Percentiles rank a stretch among this genome's conserved stretches.
phyloP scores from a whole-genome alignment of 139 green algal species.

The Coelastrella sp. region DNA sequence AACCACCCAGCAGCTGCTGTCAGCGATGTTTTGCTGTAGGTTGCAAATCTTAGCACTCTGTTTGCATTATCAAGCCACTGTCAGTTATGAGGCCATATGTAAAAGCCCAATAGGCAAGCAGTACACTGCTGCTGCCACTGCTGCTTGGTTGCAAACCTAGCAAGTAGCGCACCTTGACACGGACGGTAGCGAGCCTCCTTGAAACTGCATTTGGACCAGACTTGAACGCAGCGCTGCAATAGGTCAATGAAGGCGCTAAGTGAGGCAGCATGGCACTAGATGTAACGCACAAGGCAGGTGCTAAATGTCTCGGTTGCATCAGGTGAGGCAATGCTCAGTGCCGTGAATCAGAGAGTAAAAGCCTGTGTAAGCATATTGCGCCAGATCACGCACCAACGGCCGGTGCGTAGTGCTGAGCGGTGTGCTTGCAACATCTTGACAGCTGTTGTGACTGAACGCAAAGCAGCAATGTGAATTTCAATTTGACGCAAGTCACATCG shows the following conservation, averaged over 20 bases:
- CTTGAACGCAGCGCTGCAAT: conserved; percentile 33
- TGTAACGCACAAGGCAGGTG: neutral
- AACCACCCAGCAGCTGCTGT: too few species aligned
- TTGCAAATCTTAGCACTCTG: too few species aligned
- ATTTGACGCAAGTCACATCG: too few species aligned
- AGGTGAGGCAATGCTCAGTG: neutral
- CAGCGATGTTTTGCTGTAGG: too few species aligned
- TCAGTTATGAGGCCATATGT: too few species aligned
- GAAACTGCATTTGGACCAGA: neutral
- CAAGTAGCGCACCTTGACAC: neutral
- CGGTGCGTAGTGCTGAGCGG: neutral
- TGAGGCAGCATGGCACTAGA: neutral
- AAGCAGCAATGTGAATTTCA: neutral
- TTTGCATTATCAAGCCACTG: too few species aligned
- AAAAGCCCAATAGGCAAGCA: too few species aligned
- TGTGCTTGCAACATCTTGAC: conserved; percentile 29
- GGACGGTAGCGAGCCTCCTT: conserved; percentile 6
- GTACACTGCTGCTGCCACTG: too few species aligned
- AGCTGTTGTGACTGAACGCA: neutral
- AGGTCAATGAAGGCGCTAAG: neutral
- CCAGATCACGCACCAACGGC: neutral
- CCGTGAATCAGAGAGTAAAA: too few species aligned
- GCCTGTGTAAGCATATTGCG: too few species aligned
- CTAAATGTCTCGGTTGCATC: neutral
- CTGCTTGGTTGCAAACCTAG: too few species aligned